Conservation (phyloP, 148 eudicot genomes). For the Silene conica region DNA sequence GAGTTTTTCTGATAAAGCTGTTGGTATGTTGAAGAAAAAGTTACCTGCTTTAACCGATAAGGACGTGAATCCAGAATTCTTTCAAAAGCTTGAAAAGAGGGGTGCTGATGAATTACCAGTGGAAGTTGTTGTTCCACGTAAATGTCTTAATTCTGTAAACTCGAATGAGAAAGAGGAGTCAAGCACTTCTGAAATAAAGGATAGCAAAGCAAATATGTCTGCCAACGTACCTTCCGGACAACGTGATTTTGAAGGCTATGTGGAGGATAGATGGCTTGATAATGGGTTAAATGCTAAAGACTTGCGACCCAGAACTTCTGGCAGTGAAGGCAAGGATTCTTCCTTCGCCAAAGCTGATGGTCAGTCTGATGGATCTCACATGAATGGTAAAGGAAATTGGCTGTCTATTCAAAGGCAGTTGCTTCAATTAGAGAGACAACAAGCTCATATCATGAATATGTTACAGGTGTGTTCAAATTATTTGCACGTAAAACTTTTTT, state of each 20-base stretch:
- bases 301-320: conserved; percentile 36
- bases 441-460: conserved; percentile 94
- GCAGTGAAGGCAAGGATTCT: conserved; percentile 27
- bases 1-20: conserved; percentile 62
- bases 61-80: conserved; percentile 87
- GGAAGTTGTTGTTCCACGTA: conserved; percentile 85
- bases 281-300: conserved; percentile 36
- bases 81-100: conserved; percentile 82
- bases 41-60: conserved; percentile 72
- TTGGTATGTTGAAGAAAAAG: conserved; percentile 75
- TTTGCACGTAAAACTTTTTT: conserved; percentile 3
- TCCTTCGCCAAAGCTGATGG: conserved; percentile 35
- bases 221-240: conserved; percentile 29
- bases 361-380: conserved; percentile 54
- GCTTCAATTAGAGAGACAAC: conserved; percentile 86
- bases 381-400: conserved; percentile 82
- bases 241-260: conserved; percentile 42
- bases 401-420: conserved; percentile 88
- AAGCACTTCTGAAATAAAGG: conserved; percentile 33
- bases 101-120: conserved; percentile 66
- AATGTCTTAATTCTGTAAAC: conserved; percentile 47
- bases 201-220: conserved; percentile 33
- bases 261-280: conserved; percentile 31
- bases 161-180: conserved; percentile 42
- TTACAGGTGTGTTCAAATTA: conserved; percentile 60